Evolutionary conservation across 2,329 filamentous ascomycete genomes (phyloP), one percentile per base, ranked within the genome.

Genomic region (Sordariomycetes sp.): DNA sequence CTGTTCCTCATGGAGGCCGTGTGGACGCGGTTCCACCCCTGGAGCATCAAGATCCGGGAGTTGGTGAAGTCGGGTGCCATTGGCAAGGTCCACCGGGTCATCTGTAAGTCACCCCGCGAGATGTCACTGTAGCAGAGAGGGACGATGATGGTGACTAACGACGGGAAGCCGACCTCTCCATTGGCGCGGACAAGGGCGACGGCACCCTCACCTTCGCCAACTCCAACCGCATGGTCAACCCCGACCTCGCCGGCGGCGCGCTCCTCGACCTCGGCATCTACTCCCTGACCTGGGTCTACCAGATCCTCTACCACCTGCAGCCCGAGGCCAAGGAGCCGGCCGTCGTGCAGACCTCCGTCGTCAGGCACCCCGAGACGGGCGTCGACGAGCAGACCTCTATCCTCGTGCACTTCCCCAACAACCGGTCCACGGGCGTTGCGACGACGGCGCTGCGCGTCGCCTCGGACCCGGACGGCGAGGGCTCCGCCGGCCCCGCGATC

Each of bases 241-340:
- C 78, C 22, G 85, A 91, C 64, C 77, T 96, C 52, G 90, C 90
- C 0, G 90, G 90, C 34, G 90, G 90, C 56, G 86, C 85, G 1
- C 74, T 95, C 57, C 78, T 96, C 55, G 90, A 96, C 69, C 76
- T 96, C 58, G 90, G 90, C 60, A 87, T 96, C 69, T 96, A 96
- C 74, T 82, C 88, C 53, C 72, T 96, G 60, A 95, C 89, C 35
- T 96, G 90, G 90, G 80, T 94, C 54, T 95, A 92, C 78, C 89
- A 95, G 72, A 86, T 86, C 52, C 78, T 95, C 32, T 95, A 95
- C 72, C 88, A 90, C 69, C 82, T 87, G 2, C 86, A 91, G 65
- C 78, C 84, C 1, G 76, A 84, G 62, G 77, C 80, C 57, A 87
- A 89, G 63, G 80, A 89, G 68, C 66, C 79, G 1, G 90, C 90